Evolutionary conservation across 2,329 filamentous ascomycete species (phyloP).

Genomic region (Simplicillium sp.): DNA sequence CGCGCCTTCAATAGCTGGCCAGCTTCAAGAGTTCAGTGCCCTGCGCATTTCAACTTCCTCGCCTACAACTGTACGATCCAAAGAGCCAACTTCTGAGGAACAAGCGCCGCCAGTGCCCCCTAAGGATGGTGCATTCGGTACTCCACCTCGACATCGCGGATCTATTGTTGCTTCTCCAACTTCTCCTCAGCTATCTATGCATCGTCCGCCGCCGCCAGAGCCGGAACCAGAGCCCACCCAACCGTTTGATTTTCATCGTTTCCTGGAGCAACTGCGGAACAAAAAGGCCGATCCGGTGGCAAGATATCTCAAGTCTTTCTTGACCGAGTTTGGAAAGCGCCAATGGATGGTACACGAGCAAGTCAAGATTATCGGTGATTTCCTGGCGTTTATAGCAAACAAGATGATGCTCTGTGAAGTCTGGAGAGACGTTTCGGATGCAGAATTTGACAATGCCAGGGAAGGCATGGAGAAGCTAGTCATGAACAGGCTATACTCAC

Average conservation of each 20-base stretch:
- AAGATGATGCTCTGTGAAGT: slow-evolving; percentile 98
- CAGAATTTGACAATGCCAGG: slow-evolving; percentile 94
- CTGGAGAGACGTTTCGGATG: slow-evolving; percentile 90
- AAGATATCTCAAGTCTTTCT: slow-evolving; percentile 87
- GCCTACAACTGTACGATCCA: slow-evolving; percentile 24
- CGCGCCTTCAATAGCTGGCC: slow-evolving; percentile 37
- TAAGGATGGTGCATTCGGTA: slow-evolving; percentile 43
- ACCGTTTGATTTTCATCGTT: slow-evolving; percentile 95
- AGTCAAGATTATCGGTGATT: slow-evolving; percentile 97
- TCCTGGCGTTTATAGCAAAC: slow-evolving; percentile 90
- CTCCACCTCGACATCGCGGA: slow-evolving; percentile 24
- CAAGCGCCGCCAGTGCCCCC: slow-evolving; percentile 48
- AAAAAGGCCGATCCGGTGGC: slow-evolving; percentile 97
- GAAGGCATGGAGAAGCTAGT: slow-evolving; percentile 99
- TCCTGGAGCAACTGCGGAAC: slow-evolving; percentile 90
- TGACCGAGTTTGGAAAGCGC: slow-evolving; percentile 90
- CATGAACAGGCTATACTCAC: slow-evolving; percentile 93
- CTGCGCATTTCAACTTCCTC: slow-evolving; percentile 30
- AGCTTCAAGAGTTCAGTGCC: slow-evolving; percentile 37
- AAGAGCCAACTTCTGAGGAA: slow-evolving; percentile 31
- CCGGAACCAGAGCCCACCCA: slow-evolving; percentile 72
- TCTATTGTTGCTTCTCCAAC: slow-evolving; percentile 23
- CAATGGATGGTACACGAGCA: slow-evolving; percentile 99
- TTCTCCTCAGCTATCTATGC: slow-evolving; percentile 39
- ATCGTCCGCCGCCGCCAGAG: slow-evolving; percentile 61